Base-by-base conservation (phyloP, 192 early-diverging fungal species). In the Entomortierella beljakovae region DNA sequence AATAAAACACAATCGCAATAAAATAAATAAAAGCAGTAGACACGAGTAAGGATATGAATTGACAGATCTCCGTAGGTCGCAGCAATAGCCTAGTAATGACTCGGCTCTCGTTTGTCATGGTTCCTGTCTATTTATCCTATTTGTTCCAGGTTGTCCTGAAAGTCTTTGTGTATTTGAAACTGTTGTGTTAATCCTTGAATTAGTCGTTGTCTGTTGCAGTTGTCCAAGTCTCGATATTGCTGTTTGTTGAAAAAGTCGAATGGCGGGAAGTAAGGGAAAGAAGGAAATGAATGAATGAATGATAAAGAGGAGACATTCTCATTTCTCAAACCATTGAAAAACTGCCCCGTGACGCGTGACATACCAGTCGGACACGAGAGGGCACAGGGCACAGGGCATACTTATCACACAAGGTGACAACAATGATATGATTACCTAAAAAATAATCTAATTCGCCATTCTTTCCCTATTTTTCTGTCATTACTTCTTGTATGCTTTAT, bases 1-100 rank as follows among this genome's bases (percentile, higher is more conserved):
- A 35, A 28, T 13, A 48, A 31, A 1, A 57, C n/a, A 49, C 9
- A 10, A 57, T n/a, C 56, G 9, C 51, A 72, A 58, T 15, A 46
- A 29, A 15, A 28, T 20, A 15, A 43, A 58, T 22, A 57, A 23
- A n/a, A 35, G 48, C 42, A 62, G 32, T 15, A 38, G 50, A 74
- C 64, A 74, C 57, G 58, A 74, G 49, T 42, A 57, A 34, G 64
- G 71, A 71, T 71, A 71, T 71, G 71, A 73, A 73, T 64, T 73
- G 71, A 59, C 73, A 76, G 38, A 40, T 57, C 54, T 76, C 73
- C 16, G 64, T 57, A 11, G 73, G 73, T 43, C 73, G 57, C 20
- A 76, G 50, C 42, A 76, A 46, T 34, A 76, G 52, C 10, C 43
- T 48, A 25, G 60, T 42, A 37, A 68, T 63, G 10, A 65, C 60